phyloP scores from a whole-genome alignment of 2,329 filamentous ascomycete species.

The Herpotrichia juniperi region DNA sequence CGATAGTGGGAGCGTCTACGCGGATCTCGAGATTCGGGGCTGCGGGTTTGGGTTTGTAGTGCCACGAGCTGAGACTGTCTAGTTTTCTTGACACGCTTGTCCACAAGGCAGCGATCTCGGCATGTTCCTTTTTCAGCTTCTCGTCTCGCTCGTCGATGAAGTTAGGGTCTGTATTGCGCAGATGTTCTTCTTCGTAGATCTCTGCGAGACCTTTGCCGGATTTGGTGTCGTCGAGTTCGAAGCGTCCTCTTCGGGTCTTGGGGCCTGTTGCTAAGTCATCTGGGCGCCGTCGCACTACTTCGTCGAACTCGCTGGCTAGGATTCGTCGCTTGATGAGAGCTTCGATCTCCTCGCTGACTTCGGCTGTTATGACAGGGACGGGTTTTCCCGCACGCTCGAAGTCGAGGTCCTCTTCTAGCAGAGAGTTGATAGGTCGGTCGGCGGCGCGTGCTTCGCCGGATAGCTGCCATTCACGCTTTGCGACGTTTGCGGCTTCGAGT shows the following conservation, averaged over 20 bases:
- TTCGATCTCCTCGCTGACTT: constrained; percentile 90
- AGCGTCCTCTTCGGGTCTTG: constrained; percentile 70
- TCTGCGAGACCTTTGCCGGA: constrained; percentile 87
- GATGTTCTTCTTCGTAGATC: constrained; percentile 91
- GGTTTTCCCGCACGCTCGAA: constrained; percentile 96
- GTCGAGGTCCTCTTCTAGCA: constrained; percentile 92
- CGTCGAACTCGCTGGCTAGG: constrained; percentile 87
- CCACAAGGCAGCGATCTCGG: constrained; percentile 84
- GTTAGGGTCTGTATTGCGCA: constrained; percentile 76
- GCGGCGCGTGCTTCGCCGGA: constrained; percentile 83
- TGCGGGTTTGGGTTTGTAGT: constrained; percentile 89
- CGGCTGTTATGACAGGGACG: constrained; percentile 89
- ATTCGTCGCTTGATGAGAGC: constrained; percentile 94
- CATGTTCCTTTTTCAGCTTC: constrained; percentile 80
- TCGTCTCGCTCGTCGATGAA: constrained; percentile 84
- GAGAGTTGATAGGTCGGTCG: constrained; percentile 86
- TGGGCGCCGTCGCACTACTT: constrained; percentile 81
- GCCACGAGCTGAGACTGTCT: constrained; percentile 89
- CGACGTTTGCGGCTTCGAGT: constrained; percentile 86
- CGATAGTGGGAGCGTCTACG: constrained; percentile 86
- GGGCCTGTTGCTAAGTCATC: constrained; percentile 70
- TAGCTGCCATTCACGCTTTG: constrained; percentile 89
- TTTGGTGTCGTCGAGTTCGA: constrained; percentile 87
- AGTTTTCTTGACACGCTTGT: constrained; percentile 78
- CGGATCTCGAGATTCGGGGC: constrained; percentile 85